Conservation (phyloP, 1,139 yeast species). For the Petasospora rhodanensis region DNA sequence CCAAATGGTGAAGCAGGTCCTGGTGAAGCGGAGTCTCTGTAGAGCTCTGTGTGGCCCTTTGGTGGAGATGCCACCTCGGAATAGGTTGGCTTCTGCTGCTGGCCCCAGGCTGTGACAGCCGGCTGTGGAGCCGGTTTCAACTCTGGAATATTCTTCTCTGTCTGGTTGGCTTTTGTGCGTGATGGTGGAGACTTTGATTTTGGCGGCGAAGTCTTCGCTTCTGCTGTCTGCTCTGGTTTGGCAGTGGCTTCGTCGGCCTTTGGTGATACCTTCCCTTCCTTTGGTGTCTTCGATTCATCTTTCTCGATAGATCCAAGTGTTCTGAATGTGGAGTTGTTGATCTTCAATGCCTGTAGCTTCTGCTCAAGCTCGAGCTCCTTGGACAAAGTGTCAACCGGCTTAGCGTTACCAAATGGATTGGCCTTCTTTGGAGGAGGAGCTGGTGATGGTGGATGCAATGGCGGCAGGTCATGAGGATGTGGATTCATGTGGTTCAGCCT, state of each 20-base stretch:
- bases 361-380: constrained; percentile 44
- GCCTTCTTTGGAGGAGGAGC: constrained; percentile 27
- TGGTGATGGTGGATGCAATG: constrained; percentile 29
- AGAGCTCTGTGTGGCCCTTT: constrained; percentile 8
- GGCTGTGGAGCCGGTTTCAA: constrained; percentile 19
- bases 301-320: constrained; percentile 34
- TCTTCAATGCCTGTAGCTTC: constrained; percentile 41
- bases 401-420: constrained; percentile 51
- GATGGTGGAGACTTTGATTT: neutral
- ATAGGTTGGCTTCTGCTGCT: constrained; percentile 1
- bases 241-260: too few relatives aligned
- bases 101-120: constrained; percentile 18
- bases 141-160: constrained; percentile 1
- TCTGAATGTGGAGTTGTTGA: constrained; percentile 56
- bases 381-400: constrained; percentile 48
- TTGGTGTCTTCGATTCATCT: neutral
- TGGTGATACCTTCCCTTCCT: constrained; percentile 3
- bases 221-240: neutral
- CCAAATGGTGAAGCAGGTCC: constrained; percentile 6
- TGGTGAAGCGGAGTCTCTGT: constrained; percentile 4
- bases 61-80: constrained; percentile 12
- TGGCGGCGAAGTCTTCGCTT: constrained; percentile 1
- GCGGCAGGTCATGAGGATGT: constrained; percentile 22
- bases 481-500: neutral
- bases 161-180: neutral